Base-by-base conservation (phyloP, 1,139 yeast species). In the Hanseniaspora uvarum region DNA sequence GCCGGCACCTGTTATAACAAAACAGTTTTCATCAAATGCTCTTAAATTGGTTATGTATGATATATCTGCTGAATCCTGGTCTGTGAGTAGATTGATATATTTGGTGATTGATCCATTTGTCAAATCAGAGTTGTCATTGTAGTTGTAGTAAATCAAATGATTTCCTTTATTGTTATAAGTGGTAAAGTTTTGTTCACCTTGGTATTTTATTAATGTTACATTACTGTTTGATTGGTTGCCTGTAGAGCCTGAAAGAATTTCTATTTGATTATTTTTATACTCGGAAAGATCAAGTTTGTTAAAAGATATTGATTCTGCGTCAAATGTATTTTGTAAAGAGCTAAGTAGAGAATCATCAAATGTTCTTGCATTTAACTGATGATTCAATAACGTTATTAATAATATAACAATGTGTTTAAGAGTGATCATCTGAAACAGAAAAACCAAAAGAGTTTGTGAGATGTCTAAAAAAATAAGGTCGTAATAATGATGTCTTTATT, bases 161-260 rank as follows among this genome's bases (percentile, higher is more conserved):
- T 57, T 53, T 46, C 63, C 60, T 7, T 61, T 52, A 10, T 56
- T 56, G 16, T 53, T 49, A 43, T 57, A 57, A 52, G 61, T 60
- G 52, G 73, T 69, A 54, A 72, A 67, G 57, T 72, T 70, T 48
- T 70, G 69, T 56, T 76, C 81, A 54, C 86, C 86, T 31, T 67
- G 62, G 66, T 82, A 82, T 53, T 73, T 70, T 1, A 92, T 77
- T 30, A 83, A 64, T 38, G 51, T 40, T 30, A 49, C 48, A 16
- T 83, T 80, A 56, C 78, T 76, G 60, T 79, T 83, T 41, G 43
- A 7, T 11, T 74, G 69, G n/a, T 37, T 33, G 21, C 37, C 5
- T 6, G 30, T 7, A 19, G 46, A 6, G 28, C 47, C 46, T 11
- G 37, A 40, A 5, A 49, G 33, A 19, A 86, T 61, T 5, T 83